These are phyloP conservation scores for Acacia pycnantha DNA, from an alignment of 331 rosid species.

Conservation along the genomic window DNA sequence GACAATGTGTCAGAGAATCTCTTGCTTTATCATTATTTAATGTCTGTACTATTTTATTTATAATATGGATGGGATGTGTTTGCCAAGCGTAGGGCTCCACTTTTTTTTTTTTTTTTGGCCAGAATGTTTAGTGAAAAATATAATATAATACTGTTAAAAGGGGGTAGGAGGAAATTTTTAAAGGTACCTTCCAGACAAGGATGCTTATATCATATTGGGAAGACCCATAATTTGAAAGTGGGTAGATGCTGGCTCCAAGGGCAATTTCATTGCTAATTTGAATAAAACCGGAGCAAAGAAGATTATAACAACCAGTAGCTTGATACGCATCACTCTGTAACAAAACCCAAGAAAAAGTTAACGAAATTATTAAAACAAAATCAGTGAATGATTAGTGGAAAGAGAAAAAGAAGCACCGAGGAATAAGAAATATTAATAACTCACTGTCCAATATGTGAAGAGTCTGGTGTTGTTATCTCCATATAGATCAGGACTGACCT, in stretches of 20 bases:
- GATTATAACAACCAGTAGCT: constrained; percentile 63
- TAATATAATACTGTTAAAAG: constrained; percentile 21
- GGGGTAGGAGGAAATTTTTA: background rate
- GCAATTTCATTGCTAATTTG: constrained; percentile 54
- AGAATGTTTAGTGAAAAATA: constrained; percentile 32
- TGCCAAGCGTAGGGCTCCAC: constrained; percentile 10
- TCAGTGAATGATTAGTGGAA: constrained; percentile 3
- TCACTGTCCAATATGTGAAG: constrained; percentile 62
- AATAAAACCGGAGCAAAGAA: constrained; percentile 55
- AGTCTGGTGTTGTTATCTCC: constrained; percentile 59
- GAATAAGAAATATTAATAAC: constrained; percentile 19
- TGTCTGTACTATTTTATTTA: constrained; percentile 13
- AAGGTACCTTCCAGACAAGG: constrained; percentile 53
- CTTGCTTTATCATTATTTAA: constrained; percentile 24
- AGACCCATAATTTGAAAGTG: constrained; percentile 50
- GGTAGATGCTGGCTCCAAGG: constrained; percentile 53
- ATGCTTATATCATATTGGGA: constrained; percentile 59
- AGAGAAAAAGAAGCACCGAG: background rate
- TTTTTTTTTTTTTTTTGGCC: background rate
- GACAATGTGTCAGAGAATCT: constrained; percentile 43
- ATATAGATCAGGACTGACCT: constrained; percentile 60
- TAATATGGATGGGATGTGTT: constrained; percentile 14
- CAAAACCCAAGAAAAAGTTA: background rate
- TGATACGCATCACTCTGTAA: constrained; percentile 58
- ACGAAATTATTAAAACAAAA: constrained; percentile 24